These are phyloP conservation scores for Mrakia frigida DNA, from an alignment of 768 basidiomycete species.

Conservation along the genomic window DNA sequence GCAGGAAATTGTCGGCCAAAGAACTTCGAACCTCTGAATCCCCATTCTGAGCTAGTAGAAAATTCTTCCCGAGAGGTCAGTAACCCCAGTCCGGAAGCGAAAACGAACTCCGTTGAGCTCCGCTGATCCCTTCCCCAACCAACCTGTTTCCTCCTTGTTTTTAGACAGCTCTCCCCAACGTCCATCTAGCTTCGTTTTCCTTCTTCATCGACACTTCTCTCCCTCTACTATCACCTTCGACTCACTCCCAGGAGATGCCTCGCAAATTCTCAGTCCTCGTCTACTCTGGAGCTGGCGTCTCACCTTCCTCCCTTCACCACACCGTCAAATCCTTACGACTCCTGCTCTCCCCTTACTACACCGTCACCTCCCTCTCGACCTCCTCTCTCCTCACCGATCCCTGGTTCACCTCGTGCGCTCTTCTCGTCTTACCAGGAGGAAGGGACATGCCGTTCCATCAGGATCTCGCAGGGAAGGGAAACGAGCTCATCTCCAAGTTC, in stretches of 20 bases:
- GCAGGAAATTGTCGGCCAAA: too few species aligned
- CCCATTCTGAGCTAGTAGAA: background rate
- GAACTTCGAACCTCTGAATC: background rate
- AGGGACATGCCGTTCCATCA: slow-evolving; percentile 49
- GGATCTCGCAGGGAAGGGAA: slow-evolving; percentile 45
- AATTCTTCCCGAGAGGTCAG: too few species aligned
- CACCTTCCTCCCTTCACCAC: slow-evolving; percentile 49
- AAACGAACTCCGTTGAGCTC: too few species aligned
- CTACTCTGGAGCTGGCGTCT: slow-evolving; percentile 60
- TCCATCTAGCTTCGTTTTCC: background rate
- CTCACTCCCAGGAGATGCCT: background rate
- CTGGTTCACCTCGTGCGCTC: slow-evolving; percentile 68
- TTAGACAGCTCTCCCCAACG: background rate
- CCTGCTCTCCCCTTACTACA: slow-evolving; percentile 66
- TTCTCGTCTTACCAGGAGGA: slow-evolving; percentile 71
- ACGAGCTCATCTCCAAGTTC: slow-evolving; percentile 55
- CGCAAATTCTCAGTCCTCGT: slow-evolving; percentile 53
- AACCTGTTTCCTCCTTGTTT: background rate
- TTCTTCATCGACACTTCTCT: background rate
- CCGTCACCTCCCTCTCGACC: slow-evolving; percentile 64
- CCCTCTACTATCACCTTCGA: background rate
- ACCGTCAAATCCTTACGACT: slow-evolving; percentile 52
- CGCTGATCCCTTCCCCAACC: too few species aligned
- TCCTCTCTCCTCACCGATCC: slow-evolving; percentile 61
- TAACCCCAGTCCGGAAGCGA: too few species aligned